Evolutionary conservation across 768 basidiomycete genomes (phyloP).

Genomic region (Naganishia kalamii): DNA sequence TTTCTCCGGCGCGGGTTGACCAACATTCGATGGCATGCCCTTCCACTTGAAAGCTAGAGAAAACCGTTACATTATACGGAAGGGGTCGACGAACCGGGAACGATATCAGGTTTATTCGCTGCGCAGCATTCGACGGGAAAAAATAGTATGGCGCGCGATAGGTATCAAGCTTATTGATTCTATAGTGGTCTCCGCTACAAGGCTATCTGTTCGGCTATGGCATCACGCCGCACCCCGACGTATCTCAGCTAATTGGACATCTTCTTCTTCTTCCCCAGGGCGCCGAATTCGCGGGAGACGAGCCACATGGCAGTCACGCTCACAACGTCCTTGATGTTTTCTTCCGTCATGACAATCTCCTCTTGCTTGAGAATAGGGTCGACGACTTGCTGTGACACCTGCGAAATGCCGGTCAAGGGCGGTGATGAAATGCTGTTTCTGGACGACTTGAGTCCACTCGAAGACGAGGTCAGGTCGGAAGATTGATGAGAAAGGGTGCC

Average conservation of each 20-base stretch:
- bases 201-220: too few relatives aligned
- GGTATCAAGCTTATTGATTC: too few relatives aligned
- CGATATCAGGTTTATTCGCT: too few relatives aligned
- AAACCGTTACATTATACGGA: too few relatives aligned
- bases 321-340: constrained; percentile 89
- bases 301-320: constrained; percentile 84
- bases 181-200: too few relatives aligned
- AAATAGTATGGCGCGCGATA: too few relatives aligned
- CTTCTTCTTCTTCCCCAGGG: constrained; percentile 65
- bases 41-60: too few relatives aligned
- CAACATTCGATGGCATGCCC: too few relatives aligned
- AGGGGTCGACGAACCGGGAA: too few relatives aligned
- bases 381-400: neutral
- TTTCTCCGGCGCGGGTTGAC: too few relatives aligned
- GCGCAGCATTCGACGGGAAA: too few relatives aligned
- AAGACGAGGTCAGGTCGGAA: neutral
- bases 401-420: neutral
- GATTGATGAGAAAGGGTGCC: neutral
- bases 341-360: constrained; percentile 67
- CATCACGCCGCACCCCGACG: too few relatives aligned
- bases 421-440: constrained; percentile 3
- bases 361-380: constrained; percentile 14
- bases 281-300: constrained; percentile 85
- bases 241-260: neutral
- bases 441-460: constrained; percentile 1